A percentile compares a stretch with the other conserved stretches of the same genome.
Evolutionary conservation across 805 yeast genomes (phyloP).

Genomic region (Ogataea corticis): DNA sequence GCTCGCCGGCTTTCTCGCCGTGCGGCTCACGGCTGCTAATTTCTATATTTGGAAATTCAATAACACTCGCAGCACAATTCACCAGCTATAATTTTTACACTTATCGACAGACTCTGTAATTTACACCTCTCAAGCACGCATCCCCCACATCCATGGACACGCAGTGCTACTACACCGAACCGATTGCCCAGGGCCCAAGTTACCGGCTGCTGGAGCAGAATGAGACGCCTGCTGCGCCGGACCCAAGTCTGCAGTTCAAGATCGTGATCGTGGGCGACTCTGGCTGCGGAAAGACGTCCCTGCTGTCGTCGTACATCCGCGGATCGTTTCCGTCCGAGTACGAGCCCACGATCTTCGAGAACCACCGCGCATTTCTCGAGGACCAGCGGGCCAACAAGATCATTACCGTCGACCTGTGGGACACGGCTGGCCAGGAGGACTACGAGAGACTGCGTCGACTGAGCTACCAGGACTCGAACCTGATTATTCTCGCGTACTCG

Average conservation of each 20-base stretch:
- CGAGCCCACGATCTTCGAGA: conserved; percentile 96
- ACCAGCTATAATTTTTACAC: no score
- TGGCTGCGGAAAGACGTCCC: conserved; percentile 97
- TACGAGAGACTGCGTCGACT: conserved; percentile 86
- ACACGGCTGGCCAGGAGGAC: conserved; percentile 93
- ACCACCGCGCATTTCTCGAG: conserved; percentile 86
- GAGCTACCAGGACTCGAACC: conserved; percentile 81
- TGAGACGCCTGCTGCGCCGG: conserved; percentile 34
- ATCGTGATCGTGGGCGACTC: conserved; percentile 97
- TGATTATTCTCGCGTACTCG: conserved; percentile 74
- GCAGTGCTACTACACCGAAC: conserved; percentile 18
- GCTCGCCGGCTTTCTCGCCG: no score
- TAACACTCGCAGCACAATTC: conserved; percentile 3
- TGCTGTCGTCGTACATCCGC: conserved; percentile 91
- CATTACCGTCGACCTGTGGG: conserved; percentile 89
- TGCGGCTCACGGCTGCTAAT: conserved; percentile 12
- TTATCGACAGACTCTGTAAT: no score
- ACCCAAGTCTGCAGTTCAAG: conserved; percentile 31
- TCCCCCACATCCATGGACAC: background rate
- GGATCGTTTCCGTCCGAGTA: conserved; percentile 96
- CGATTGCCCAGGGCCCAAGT: conserved; percentile 24
- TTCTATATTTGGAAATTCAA: conserved; percentile 19
- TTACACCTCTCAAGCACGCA: no score
- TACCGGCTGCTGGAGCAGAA: conserved; percentile 25
- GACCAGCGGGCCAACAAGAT: conserved; percentile 89